phyloP scores from a whole-genome alignment of 257 asterid genomes.

The Leptodermis oblonga region DNA sequence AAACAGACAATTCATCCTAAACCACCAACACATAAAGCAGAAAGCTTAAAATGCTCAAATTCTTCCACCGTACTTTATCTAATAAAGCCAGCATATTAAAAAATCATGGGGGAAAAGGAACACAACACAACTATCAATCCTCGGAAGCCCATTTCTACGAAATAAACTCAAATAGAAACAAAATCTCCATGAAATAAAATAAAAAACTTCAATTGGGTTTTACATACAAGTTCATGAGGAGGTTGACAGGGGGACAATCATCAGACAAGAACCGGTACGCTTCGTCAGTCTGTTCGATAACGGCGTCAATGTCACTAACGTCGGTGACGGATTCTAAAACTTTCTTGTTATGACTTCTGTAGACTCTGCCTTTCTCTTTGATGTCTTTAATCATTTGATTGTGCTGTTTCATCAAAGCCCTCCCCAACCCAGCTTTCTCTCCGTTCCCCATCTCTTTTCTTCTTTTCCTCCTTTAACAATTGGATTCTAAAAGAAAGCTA shows the following conservation, averaged over 20 bases:
- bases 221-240: slow-evolving; percentile 54
- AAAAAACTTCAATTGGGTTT: slow-evolving; percentile 12
- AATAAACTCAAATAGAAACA: background rate
- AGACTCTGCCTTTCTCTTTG: slow-evolving; percentile 64
- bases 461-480: background rate
- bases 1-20: background rate
- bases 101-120: no score
- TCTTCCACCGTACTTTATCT: background rate
- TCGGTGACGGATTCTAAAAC: slow-evolving; percentile 91
- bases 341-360: slow-evolving; percentile 67
- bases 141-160: background rate
- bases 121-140: background rate
- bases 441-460: slow-evolving; percentile 56
- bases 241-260: slow-evolving; percentile 44
- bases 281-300: slow-evolving; percentile 79
- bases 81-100: no score
- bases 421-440: slow-evolving; percentile 65
- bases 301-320: slow-evolving; percentile 78
- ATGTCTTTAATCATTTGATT: slow-evolving; percentile 70
- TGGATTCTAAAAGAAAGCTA: background rate
- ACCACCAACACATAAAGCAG: background rate
- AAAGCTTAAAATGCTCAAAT: background rate
- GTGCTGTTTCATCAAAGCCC: slow-evolving; percentile 92
- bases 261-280: slow-evolving; percentile 65
- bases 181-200: no score